Evolutionary conservation across 2,329 filamentous ascomycete genomes (phyloP).

Genomic region (Zymoseptoria passerinii): DNA sequence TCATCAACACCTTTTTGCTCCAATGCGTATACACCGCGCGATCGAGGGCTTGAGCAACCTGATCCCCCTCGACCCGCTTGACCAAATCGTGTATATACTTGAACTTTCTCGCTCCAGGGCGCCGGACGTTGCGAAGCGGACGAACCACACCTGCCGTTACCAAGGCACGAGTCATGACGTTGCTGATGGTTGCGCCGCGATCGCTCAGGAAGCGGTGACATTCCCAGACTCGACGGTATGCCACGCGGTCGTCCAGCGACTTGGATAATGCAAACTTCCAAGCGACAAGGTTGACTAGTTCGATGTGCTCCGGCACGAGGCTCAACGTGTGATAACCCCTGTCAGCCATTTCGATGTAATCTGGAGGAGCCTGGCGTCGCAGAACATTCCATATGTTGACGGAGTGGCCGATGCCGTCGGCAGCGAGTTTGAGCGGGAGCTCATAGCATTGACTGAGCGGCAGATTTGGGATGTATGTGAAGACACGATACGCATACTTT

Average conservation of each 20-base stretch:
- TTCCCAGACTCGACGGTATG: slow-evolving; percentile 41
- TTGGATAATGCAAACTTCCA: slow-evolving; percentile 34
- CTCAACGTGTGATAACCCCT: not conserved
- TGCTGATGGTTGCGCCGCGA: slow-evolving; percentile 36
- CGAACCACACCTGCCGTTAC: slow-evolving; percentile 43
- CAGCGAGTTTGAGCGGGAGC: slow-evolving; percentile 17
- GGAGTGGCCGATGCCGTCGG: not conserved
- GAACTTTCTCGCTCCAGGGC: slow-evolving; percentile 30
- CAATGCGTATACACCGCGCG: slow-evolving; percentile 14
- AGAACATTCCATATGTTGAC: slow-evolving; percentile 1
- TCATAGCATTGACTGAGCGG: slow-evolving; percentile 14
- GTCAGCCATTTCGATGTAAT: not conserved
- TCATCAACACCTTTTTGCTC: not conserved
- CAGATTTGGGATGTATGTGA: slow-evolving; percentile 10
- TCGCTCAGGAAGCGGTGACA: slow-evolving; percentile 39
- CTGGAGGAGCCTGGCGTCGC: slow-evolving; percentile 3
- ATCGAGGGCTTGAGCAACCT: slow-evolving; percentile 32
- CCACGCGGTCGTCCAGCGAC: slow-evolving; percentile 32
- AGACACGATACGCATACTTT: slow-evolving; percentile 15
- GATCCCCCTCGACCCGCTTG: slow-evolving; percentile 34
- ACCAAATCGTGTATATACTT: slow-evolving; percentile 40
- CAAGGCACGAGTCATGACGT: slow-evolving; percentile 40
- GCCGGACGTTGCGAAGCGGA: slow-evolving; percentile 31
- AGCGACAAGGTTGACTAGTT: slow-evolving; percentile 40
- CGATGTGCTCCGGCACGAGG: slow-evolving; percentile 27